These are phyloP conservation scores for Chaetomiaceae sp. DNA, from an alignment of 2,329 filamentous ascomycete species.

Conservation along the genomic window DNA sequence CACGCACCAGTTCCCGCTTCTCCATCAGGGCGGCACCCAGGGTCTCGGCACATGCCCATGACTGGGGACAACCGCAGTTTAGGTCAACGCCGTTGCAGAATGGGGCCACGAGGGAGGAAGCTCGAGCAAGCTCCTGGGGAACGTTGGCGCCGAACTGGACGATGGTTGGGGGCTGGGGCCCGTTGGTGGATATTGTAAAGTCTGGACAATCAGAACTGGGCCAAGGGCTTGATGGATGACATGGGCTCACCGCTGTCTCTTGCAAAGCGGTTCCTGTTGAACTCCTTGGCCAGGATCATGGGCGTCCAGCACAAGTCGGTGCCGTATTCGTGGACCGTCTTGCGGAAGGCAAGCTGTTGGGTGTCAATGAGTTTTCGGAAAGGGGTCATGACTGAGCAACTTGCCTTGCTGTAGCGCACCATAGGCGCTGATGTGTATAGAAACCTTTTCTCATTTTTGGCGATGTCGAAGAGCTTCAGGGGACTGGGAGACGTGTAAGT, in stretches of 20 bases:
- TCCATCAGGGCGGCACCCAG: constrained; percentile 68
- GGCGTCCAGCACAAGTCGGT: constrained; percentile 67
- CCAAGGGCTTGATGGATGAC: neutral
- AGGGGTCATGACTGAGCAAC: neutral
- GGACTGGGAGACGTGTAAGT: constrained; percentile 38
- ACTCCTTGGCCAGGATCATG: constrained; percentile 67
- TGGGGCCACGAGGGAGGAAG: constrained; percentile 57
- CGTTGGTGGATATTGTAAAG: constrained; percentile 54
- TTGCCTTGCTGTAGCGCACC: constrained; percentile 60
- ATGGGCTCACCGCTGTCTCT: constrained; percentile 51
- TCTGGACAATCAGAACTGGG: constrained; percentile 36
- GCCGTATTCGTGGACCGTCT: constrained; percentile 60
- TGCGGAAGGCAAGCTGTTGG: constrained; percentile 60
- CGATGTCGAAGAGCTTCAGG: constrained; percentile 55
- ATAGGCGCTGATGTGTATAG: constrained; percentile 62
- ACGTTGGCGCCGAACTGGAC: constrained; percentile 64
- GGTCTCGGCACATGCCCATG: constrained; percentile 65
- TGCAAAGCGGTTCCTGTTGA: constrained; percentile 57
- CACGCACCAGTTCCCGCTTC: constrained; percentile 58
- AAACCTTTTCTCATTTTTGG: constrained; percentile 48
- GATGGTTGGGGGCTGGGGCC: constrained; percentile 55
- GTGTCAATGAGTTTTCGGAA: neutral
- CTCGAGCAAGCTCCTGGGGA: constrained; percentile 57
- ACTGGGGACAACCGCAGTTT: constrained; percentile 70
- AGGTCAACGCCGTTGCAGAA: constrained; percentile 62